These are phyloP conservation scores for Climacium dendroides DNA, from an alignment of 225 moss, liverwort and hornwort genomes.

Conservation along the genomic window DNA sequence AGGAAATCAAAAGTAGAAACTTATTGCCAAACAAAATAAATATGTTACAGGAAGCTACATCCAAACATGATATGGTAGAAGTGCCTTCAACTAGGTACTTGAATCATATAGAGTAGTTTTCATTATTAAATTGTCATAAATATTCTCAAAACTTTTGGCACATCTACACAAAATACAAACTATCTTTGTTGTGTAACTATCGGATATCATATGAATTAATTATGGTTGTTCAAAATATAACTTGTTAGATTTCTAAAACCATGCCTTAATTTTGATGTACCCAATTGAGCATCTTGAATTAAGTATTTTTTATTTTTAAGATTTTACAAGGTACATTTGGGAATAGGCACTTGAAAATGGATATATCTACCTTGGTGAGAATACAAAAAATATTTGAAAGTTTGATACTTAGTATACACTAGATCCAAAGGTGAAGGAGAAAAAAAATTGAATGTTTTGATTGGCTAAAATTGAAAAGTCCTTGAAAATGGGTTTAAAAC, in stretches of 20 bases:
- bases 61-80: rapidly evolving
- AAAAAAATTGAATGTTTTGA: not conserved
- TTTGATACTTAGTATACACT: not conserved
- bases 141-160: no score
- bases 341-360: rapidly evolving
- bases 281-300: not conserved
- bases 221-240: no score
- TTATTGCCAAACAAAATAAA: not conserved
- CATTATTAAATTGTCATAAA: no score
- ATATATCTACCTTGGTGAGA: not conserved
- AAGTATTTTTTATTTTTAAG: not conserved
- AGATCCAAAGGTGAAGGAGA: not conserved
- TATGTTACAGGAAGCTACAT: not conserved
- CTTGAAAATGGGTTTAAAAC: rapidly evolving
- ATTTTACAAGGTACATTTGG: not conserved
- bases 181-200: no score
- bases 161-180: rapidly evolving
- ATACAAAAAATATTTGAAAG: not conserved
- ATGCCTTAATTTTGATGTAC: not conserved
- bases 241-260: not conserved
- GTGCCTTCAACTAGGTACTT: not conserved
- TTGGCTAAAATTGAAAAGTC: not conserved
- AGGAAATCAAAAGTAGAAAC: not conserved
- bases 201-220: no score
- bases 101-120: not conserved